Evolutionary conservation across 2,329 filamentous ascomycete species (phyloP), one percentile per base, ranked within the genome.

Genomic region (Xylariaceae sp.): DNA sequence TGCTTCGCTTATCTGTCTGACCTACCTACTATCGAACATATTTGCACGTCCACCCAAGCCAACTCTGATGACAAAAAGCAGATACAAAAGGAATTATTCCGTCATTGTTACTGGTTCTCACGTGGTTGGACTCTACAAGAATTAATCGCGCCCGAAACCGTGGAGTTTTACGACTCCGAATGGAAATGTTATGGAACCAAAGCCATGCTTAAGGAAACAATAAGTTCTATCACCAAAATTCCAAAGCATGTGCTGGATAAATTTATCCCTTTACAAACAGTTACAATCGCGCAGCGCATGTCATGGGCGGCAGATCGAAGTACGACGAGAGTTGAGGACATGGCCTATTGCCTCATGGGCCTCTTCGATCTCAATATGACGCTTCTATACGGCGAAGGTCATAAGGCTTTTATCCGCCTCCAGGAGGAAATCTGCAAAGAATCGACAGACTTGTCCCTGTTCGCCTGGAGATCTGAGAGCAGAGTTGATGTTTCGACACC

Each of bases 341-440:
- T 29, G n/a, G 51, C 51, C 9, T 54, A 54, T 46, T 54, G 51
- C 19, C 41, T 54, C 14, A 9, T 54, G 11, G 51, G 51, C 3
- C 47, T 48, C 28, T 54, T 54, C 23, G 51, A 54, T 16, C 26
- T 47, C 6, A 44, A 54, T 17, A 54, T 54, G 51, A 28, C 51
- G 3, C 14, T 54, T 19, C 28, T 54, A 6, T 54, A 54, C 33
- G 51, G 51, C 26, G 51, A 54, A 24, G 51, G 51, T 4, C 6
- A 6, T 11, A 54, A 54, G 24, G 40, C 51, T 6, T 54, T 54
- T 24, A 24, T 21, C 11, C 26, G 51, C 6, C 43, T 54, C 12
- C 51, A 54, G 17, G 41, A 54, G 24, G 51, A 54, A 23, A 54
- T 54, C 24, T 34, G 33, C 12, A 54, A 33, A 29, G 16, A 47